Evolutionary conservation across 2,329 filamentous ascomycete species (phyloP).

Genomic region (Fusarium camptoceras): DNA sequence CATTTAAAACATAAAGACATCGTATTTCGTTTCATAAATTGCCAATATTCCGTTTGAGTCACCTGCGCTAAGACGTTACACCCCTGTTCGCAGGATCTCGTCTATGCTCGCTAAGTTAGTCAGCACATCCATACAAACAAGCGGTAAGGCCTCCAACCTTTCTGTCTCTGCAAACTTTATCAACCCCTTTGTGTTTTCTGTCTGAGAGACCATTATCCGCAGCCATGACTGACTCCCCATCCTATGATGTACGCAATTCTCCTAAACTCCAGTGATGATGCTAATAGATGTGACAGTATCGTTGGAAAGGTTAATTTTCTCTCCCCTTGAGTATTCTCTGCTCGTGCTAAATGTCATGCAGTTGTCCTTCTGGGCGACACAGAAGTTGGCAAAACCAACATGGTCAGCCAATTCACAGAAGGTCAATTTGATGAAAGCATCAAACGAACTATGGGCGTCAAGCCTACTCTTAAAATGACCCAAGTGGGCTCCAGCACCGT

Average conservation of each 20-base stretch:
- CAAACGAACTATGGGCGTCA: background rate
- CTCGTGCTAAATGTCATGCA: background rate
- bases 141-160: slow-evolving; percentile 8
- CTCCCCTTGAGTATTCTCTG: background rate
- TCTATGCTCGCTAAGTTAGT: slow-evolving; percentile 10
- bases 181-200: background rate
- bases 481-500: background rate
- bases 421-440: background rate
- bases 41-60: background rate
- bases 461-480: slow-evolving; percentile 1
- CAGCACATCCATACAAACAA: slow-evolving; percentile 1
- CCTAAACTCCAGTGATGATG: background rate
- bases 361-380: slow-evolving; percentile 11
- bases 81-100: slow-evolving; percentile 3
- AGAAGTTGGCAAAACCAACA: slow-evolving; percentile 6
- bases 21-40: background rate
- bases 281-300: background rate
- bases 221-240: background rate
- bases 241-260: background rate
- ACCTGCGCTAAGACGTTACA: background rate
- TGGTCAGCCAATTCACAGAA: slow-evolving; percentile 8
- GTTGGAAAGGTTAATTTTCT: background rate
- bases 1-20: background rate
- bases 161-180: background rate
- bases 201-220: background rate